phyloP scores from a whole-genome alignment of 225 moss, liverwort and hornwort genomes.

The Sphagnum tenellum region DNA sequence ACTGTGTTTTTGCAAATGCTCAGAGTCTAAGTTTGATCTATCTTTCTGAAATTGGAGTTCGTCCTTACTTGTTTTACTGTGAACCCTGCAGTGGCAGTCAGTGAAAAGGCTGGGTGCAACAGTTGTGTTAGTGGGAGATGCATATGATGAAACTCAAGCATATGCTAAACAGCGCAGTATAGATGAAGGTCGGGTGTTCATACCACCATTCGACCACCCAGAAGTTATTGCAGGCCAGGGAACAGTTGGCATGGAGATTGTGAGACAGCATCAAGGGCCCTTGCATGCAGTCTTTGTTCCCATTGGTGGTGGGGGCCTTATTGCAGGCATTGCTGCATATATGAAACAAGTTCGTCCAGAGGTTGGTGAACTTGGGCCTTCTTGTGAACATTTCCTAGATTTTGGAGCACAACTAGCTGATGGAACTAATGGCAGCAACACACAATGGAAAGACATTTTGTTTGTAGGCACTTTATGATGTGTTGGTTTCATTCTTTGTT shows the following conservation, averaged over 20 bases:
- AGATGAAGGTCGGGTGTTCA: conserved; percentile 76
- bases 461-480: too few species aligned
- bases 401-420: too few species aligned
- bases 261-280: conserved; percentile 62
- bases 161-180: conserved; percentile 73
- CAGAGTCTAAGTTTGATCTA: too few species aligned
- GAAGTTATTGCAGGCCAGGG: conserved; percentile 96
- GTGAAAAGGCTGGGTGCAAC: conserved; percentile 74
- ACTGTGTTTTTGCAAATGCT: too few species aligned
- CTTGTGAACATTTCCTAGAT: too few species aligned
- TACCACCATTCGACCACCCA: conserved; percentile 86
- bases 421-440: too few species aligned
- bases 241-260: conserved; percentile 83
- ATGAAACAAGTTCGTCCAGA: conserved; percentile 89
- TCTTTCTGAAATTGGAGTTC: too few species aligned
- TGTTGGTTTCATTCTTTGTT: too few species aligned
- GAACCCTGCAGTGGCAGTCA: conserved; percentile 57
- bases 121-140: conserved; percentile 79
- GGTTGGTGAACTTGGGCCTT: conserved; percentile 9
- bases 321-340: conserved; percentile 90
- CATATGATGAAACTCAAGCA: conserved; percentile 84
- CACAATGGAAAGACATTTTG: too few species aligned
- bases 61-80: too few species aligned
- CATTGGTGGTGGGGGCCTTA: conserved; percentile 87
- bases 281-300: conserved; percentile 95